Conservation (phyloP, 2,329 filamentous ascomycete species). For the Pleomassaria siparia region DNA sequence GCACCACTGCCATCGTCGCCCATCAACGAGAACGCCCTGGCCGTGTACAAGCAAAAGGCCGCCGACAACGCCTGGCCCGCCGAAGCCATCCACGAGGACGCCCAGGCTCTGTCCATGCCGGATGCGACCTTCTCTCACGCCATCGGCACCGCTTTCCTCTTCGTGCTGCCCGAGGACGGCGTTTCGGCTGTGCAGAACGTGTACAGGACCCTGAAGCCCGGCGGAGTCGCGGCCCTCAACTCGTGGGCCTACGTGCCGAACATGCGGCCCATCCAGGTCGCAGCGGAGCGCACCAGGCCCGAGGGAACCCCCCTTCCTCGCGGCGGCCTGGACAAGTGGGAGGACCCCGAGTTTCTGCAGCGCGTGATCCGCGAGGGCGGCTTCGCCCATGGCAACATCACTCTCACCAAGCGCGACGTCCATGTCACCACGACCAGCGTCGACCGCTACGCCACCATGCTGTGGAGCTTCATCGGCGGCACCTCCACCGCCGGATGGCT, state of each 20-base stretch:
- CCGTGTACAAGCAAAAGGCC: conserved; percentile 4
- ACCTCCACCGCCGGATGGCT: conserved; percentile 10
- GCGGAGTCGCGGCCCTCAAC: conserved; percentile 8
- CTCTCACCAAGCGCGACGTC: conserved; percentile 1
- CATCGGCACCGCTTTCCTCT: conserved; percentile 10
- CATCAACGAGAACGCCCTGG: conserved; percentile 8
- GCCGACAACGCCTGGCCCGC: conserved; percentile 2
- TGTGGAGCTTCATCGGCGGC: conserved; percentile 15
- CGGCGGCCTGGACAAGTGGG: conserved; percentile 8
- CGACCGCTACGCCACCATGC: conserved; percentile 8
- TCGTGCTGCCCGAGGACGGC: conserved; percentile 14
- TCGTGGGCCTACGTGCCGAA: conserved; percentile 13
- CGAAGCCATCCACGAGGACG: conserved; percentile 9
- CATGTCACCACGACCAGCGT: background rate
- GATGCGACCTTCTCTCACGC: conserved; percentile 12
- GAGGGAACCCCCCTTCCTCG: conserved; percentile 6
- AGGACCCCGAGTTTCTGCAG: conserved; percentile 1
- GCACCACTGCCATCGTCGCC: conserved; percentile 9
- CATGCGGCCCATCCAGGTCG: conserved; percentile 8
- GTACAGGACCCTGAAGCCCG: conserved; percentile 18
- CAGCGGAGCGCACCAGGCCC: conserved; percentile 7
- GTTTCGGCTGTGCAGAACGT: conserved; percentile 13
- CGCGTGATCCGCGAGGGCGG: conserved; percentile 6
- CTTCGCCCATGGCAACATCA: conserved; percentile 8
- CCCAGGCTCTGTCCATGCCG: conserved; percentile 4